Conservation (phyloP, 164 flowering plant species). For the Chimonanthus praecox region DNA sequence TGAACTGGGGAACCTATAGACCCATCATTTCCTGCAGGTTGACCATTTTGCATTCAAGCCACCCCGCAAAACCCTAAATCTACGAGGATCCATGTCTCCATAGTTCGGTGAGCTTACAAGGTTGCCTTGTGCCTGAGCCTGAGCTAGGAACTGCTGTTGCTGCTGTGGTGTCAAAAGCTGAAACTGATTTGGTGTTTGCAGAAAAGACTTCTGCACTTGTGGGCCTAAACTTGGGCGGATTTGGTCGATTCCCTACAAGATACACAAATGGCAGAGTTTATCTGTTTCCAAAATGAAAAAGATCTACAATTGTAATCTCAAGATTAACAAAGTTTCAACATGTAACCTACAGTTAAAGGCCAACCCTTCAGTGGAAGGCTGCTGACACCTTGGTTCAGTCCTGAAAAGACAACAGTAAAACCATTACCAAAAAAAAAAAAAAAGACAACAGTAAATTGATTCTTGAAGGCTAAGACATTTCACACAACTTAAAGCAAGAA, state of each 20-base stretch:
- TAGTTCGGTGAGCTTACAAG: constrained; percentile 52
- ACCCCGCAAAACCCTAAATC: constrained; percentile 55
- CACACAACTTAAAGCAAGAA: too few relatives aligned
- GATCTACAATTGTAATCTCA: not conserved
- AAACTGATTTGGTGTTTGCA: constrained; percentile 58
- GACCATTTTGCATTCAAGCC: constrained; percentile 58
- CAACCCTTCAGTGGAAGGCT: constrained; percentile 84
- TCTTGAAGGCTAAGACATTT: too few relatives aligned
- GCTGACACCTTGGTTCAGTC: constrained; percentile 62
- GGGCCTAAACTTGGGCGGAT: constrained; percentile 54
- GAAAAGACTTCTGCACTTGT: constrained; percentile 63
- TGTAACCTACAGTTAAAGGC: constrained; percentile 35
- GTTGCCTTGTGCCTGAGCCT: constrained; percentile 71
- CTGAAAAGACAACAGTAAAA: constrained; percentile 18
- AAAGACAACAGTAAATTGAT: too few relatives aligned
- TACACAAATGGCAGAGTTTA: not conserved
- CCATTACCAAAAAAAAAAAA: too few relatives aligned
- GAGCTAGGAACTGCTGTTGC: constrained; percentile 69
- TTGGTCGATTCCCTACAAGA: constrained; percentile 66
- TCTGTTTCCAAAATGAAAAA: not conserved
- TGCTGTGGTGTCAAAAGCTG: constrained; percentile 56
- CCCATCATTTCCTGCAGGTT: constrained; percentile 73
- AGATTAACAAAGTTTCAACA: not conserved
- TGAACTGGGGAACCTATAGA: constrained; percentile 77
- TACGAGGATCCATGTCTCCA: constrained; percentile 59